These are phyloP conservation scores for Thielaviopsis punctulata DNA, from an alignment of 2,329 filamentous ascomycete genomes.

Conservation along the genomic window DNA sequence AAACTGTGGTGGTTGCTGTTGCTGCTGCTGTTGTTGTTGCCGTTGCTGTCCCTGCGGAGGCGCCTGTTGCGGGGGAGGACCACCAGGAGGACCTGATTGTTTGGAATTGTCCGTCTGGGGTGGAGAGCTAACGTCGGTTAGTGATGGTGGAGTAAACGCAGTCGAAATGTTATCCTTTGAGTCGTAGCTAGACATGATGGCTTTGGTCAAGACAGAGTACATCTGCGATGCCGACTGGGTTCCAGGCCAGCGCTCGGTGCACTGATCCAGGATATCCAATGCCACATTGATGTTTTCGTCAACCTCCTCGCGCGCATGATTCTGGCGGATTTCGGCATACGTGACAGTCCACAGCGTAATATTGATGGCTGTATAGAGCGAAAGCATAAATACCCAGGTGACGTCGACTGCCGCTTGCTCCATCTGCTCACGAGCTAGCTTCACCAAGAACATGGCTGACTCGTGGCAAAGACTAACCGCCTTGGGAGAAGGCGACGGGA, in stretches of 20 bases:
- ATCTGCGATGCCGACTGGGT: slow-evolving; percentile 69
- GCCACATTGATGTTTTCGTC: slow-evolving; percentile 57
- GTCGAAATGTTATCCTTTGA: slow-evolving; percentile 26
- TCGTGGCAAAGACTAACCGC: slow-evolving; percentile 73
- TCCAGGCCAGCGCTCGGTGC: slow-evolving; percentile 81
- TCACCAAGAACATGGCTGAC: slow-evolving; percentile 65
- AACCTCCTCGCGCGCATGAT: slow-evolving; percentile 57
- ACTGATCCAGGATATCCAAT: slow-evolving; percentile 61
- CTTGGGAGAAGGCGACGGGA: slow-evolving; percentile 64
- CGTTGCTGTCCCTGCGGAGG: slow-evolving; percentile 15
- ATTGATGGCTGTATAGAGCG: slow-evolving; percentile 82
- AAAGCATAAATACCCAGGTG: slow-evolving; percentile 84
- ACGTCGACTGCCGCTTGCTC: slow-evolving; percentile 60
- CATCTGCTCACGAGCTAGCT: slow-evolving; percentile 65
- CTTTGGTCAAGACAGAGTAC: slow-evolving; percentile 69
- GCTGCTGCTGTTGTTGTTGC: slow-evolving; percentile 6
- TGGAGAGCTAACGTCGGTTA: slow-evolving; percentile 32
- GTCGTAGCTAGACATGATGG: slow-evolving; percentile 79
- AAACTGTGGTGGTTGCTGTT: slow-evolving; percentile 3
- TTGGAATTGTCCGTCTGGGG: slow-evolving; percentile 24
- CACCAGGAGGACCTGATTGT: slow-evolving; percentile 13
- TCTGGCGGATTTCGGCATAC: slow-evolving; percentile 62
- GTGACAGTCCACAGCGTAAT: slow-evolving; percentile 84
- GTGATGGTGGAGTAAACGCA: slow-evolving; percentile 28
- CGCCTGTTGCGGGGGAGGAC: neutral